Evolutionary conservation across 306 rosid species (phyloP), one percentile per base, ranked within the genome.

Genomic region (Trifolium fragiferum): DNA sequence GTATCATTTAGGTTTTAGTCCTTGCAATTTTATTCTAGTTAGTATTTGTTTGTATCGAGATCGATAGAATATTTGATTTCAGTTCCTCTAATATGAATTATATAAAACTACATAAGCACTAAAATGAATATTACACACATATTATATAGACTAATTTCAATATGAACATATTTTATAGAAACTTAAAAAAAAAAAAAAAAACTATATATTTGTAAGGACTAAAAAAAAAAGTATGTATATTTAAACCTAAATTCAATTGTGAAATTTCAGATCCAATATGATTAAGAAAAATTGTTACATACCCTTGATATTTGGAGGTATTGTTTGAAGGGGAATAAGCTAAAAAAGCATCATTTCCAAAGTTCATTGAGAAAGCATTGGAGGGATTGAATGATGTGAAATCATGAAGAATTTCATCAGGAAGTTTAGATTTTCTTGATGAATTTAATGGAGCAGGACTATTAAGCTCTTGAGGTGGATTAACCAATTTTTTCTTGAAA

Each of bases 391-490:
- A 67, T 14, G 94, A 78, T 70, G 78, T 50, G 84, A 91, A 91
- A 51, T 83, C 80, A 3, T 76, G 33, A 37, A 86, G 47, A 55
- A 91, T 85, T 5, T 94, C 88, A 25, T 69, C 63, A 38, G 97
- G 76, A 44, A 46, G 84, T 75, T 89, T 89, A 4, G 92, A 82
- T 68, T 82, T 89, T 65, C 35, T 47, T 27, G 85, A 73, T 19
- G 82, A 79, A 73, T 66, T 70, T 75, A 64, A 23, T 32, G 91
- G 57, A 47, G 85, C 93, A 6, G 94, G 91, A 80, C 98, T 89
- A 19, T 88, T 76, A 35, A 94, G 90, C 87, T 94, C 98, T 85
- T 89, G 81, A 0, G 98, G 98, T 69, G 98, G 91, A 59, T 86
- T 82, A 15, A 87, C 95, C 78, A 89, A 76, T 7, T 72, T 90